Evolutionary conservation across 345 rosid species (phyloP).

Genomic region (Eucalyptus guilfoylei): DNA sequence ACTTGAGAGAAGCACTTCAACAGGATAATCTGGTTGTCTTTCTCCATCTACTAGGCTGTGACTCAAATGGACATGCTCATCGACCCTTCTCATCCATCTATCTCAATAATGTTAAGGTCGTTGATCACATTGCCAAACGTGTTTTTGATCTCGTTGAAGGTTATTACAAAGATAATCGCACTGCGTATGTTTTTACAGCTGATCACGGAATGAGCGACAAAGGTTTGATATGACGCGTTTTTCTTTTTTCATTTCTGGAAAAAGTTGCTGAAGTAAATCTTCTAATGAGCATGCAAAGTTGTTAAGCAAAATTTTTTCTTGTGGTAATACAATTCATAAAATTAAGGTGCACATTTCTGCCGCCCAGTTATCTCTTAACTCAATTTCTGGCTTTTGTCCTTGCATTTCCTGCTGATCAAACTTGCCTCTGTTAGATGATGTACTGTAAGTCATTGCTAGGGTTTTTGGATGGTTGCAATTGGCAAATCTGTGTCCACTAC

Average conservation of each 20-base stretch:
- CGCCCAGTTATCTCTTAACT: neutral
- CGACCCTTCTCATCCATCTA: conserved; percentile 90
- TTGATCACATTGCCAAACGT: conserved; percentile 71
- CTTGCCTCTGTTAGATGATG: neutral
- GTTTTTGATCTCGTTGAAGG: conserved; percentile 71
- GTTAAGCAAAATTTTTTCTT: neutral
- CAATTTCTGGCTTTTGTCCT: neutral
- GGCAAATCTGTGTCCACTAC: neutral
- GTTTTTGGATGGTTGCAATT: neutral
- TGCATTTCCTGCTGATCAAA: neutral
- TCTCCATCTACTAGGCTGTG: conserved; percentile 96
- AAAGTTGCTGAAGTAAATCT: neutral
- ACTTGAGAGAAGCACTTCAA: conserved; percentile 62
- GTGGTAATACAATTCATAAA: neutral
- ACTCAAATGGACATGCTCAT: conserved; percentile 97
- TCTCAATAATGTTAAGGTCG: conserved; percentile 93
- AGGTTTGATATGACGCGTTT: conserved; percentile 22
- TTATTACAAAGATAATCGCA: conserved; percentile 79
- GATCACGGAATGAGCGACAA: conserved; percentile 99
- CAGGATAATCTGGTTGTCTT: conserved; percentile 83
- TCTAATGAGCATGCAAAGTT: neutral
- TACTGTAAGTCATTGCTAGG: neutral
- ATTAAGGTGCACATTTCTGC: neutral
- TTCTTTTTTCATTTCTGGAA: neutral
- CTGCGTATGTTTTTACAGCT: conserved; percentile 86